Percentiles rank a stretch among this genome's conserved stretches.
Conservation (phyloP, 768 basidiomycete genomes). For the Hericium coralloides region DNA sequence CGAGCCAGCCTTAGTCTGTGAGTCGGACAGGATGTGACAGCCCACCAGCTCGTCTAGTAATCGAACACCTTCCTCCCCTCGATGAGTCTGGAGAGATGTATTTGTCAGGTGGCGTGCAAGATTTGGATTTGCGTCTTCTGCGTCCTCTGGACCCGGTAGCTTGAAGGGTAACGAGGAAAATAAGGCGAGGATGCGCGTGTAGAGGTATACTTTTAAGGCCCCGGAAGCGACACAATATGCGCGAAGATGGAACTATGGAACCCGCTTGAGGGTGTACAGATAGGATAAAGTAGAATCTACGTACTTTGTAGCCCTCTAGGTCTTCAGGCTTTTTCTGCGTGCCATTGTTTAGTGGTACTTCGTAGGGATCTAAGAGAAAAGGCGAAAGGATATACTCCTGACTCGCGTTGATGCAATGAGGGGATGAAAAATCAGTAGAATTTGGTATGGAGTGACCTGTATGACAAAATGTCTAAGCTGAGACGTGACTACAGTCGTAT, state of each 20-base stretch:
- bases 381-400: constrained; percentile 85
- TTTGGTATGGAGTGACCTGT: constrained; percentile 47
- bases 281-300: constrained; percentile 11
- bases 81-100: constrained; percentile 71
- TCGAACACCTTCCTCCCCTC: constrained; percentile 63
- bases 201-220: constrained; percentile 72
- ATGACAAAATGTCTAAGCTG: constrained; percentile 94
- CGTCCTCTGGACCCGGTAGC: constrained; percentile 29
- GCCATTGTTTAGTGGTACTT: constrained; percentile 26
- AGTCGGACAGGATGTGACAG: constrained; percentile 39
- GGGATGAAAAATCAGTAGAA: background rate
- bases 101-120: constrained; percentile 84
- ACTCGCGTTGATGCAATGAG: constrained; percentile 1
- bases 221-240: constrained; percentile 79
- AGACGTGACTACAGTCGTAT: constrained; percentile 63
- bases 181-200: constrained; percentile 75
- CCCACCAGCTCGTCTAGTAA: constrained; percentile 76
- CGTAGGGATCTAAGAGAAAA: constrained; percentile 64
- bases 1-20: background rate
- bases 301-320: constrained; percentile 52
- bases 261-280: background rate
- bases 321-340: constrained; percentile 12
- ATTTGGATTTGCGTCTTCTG: constrained; percentile 27
- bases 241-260: constrained; percentile 79
- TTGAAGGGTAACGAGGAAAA: constrained; percentile 75